Conservation (phyloP, 75 land plant species). For the Selaginella moellendorffii region DNA sequence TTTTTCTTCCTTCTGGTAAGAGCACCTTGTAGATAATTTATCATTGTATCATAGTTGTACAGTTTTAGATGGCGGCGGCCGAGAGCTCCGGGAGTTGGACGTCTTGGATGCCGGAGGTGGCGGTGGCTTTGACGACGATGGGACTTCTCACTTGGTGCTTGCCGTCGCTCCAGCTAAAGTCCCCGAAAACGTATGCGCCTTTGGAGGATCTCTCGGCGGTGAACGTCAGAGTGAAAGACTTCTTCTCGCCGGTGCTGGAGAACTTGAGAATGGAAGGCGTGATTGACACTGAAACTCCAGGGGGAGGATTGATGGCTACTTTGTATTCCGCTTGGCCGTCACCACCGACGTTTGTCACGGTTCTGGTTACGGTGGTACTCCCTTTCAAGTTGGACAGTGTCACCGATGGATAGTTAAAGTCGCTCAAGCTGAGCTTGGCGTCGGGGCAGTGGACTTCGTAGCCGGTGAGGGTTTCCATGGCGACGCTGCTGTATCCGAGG, state of each 20-base stretch:
- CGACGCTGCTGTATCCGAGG: background rate
- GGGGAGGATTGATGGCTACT: background rate
- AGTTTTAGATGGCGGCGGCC: too few relatives aligned
- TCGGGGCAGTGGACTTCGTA: background rate
- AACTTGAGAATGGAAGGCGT: background rate
- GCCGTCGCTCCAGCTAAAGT: background rate
- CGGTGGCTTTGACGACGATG: background rate
- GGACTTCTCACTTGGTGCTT: constrained; percentile 6
- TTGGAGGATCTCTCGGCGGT: background rate
- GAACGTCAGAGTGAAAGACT: background rate
- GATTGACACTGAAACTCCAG: background rate
- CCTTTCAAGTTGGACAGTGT: background rate
- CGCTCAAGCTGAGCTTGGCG: background rate
- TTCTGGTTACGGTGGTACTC: background rate
- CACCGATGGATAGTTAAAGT: constrained; percentile 6
- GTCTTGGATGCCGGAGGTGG: too few relatives aligned
- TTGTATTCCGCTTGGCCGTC: background rate
- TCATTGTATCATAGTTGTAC: too few relatives aligned
- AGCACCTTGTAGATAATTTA: too few relatives aligned
- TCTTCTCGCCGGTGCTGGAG: background rate
- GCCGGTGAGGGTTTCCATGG: background rate
- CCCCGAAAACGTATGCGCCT: background rate
- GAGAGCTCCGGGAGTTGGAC: too few relatives aligned
- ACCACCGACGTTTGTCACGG: background rate
- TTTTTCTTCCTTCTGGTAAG: too few relatives aligned